phyloP scores from a whole-genome alignment of 768 basidiomycete species.

The Pleurotus eryngii region DNA sequence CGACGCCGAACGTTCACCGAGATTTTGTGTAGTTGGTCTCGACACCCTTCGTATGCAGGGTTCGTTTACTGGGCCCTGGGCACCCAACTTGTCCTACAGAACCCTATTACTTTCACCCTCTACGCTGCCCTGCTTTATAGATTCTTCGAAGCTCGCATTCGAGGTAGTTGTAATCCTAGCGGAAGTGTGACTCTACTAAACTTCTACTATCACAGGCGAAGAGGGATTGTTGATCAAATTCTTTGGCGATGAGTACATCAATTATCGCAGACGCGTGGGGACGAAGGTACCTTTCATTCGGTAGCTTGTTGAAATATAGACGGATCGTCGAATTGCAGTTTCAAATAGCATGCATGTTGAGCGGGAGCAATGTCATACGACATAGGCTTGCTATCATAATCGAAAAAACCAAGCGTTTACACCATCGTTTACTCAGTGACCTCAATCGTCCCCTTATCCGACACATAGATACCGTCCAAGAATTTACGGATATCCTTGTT shows the following conservation, averaged over 20 bases:
- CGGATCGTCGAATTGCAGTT: too few species aligned
- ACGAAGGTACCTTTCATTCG: constrained; percentile 86
- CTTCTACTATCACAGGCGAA: constrained; percentile 53
- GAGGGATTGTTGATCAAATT: constrained; percentile 77
- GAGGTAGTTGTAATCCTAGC: constrained; percentile 47
- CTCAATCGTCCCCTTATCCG: constrained; percentile 66
- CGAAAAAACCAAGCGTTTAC: not conserved
- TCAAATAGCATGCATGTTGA: too few species aligned
- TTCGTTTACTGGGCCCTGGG: constrained; percentile 99
- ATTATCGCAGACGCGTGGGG: constrained; percentile 75
- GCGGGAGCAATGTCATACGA: not conserved
- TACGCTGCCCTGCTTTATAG: constrained; percentile 73
- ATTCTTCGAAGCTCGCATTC: constrained; percentile 83
- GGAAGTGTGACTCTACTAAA: not conserved
- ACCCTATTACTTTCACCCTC: constrained; percentile 66
- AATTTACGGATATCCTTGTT: constrained; percentile 99
- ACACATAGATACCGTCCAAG: constrained; percentile 92
- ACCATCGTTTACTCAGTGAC: constrained; percentile 33
- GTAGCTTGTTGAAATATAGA: constrained; percentile 24
- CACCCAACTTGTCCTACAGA: constrained; percentile 89
- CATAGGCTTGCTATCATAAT: not conserved
- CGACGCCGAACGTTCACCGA: not conserved
- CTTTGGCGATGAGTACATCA: constrained; percentile 84
- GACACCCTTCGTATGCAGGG: constrained; percentile 95
- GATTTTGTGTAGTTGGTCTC: constrained; percentile 57